Percentiles rank a stretch among this genome's conserved stretches.
Conservation (phyloP, 2,329 filamentous ascomycete species). For the Sporothrix sp. region DNA sequence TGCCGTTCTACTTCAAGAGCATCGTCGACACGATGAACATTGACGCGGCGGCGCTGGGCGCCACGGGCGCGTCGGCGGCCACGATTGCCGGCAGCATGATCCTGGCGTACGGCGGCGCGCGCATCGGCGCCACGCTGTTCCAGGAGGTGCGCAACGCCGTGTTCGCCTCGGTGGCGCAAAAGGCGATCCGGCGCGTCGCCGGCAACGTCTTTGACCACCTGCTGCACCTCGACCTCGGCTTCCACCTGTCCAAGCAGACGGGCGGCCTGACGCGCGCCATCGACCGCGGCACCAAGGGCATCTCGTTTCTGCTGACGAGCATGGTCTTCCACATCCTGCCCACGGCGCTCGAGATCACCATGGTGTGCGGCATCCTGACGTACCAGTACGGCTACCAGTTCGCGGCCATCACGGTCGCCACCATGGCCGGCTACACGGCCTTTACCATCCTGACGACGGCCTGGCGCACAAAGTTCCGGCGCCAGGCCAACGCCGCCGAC, state of each 20-base stretch:
- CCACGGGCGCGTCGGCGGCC: slow-evolving; percentile 73
- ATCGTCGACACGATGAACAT: slow-evolving; percentile 98
- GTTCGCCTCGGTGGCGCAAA: slow-evolving; percentile 94
- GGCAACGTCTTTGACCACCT: slow-evolving; percentile 88
- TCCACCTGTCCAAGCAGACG: slow-evolving; percentile 89
- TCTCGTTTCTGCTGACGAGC: slow-evolving; percentile 90
- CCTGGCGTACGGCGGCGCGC: slow-evolving; percentile 78
- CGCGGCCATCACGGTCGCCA: slow-evolving; percentile 77
- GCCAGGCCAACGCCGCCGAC: slow-evolving; percentile 90
- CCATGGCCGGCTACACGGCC: slow-evolving; percentile 90
- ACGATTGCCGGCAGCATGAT: slow-evolving; percentile 90
- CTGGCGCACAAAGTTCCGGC: slow-evolving; percentile 93
- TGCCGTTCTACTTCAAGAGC: slow-evolving; percentile 97
- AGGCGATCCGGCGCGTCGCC: slow-evolving; percentile 85
- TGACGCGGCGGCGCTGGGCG: slow-evolving; percentile 56
- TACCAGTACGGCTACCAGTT: slow-evolving; percentile 92
- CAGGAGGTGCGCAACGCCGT: slow-evolving; percentile 93
- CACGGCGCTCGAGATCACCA: slow-evolving; percentile 82
- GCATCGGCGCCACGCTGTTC: slow-evolving; percentile 81
- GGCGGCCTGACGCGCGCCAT: slow-evolving; percentile 89
- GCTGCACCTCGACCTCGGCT: slow-evolving; percentile 78
- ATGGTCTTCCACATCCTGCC: slow-evolving; percentile 98
- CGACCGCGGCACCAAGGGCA: slow-evolving; percentile 94
- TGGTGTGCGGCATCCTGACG: slow-evolving; percentile 93
- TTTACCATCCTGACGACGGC: slow-evolving; percentile 96